phyloP scores from a whole-genome alignment of 2,329 filamentous ascomycete genomes.

The Coniochaeta sp. region DNA sequence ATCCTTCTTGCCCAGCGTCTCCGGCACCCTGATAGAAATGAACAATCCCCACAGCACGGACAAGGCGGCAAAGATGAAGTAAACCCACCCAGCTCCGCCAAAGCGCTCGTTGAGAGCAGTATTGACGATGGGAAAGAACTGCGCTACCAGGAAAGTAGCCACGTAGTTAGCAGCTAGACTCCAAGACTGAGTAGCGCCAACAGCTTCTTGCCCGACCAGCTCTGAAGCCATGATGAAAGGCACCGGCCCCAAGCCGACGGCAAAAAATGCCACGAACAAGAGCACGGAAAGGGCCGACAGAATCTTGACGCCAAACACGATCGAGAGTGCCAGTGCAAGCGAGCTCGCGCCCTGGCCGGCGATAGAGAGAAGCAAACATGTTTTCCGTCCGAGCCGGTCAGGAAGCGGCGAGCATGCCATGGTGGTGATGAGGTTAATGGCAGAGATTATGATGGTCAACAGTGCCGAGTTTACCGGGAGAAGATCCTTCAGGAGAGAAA shows the following conservation, averaged over 20 bases:
- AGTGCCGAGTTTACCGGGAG: slow-evolving; percentile 75
- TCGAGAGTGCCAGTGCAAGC: slow-evolving; percentile 70
- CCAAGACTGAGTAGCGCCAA: slow-evolving; percentile 86
- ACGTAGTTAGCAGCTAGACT: slow-evolving; percentile 81
- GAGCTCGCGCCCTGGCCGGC: slow-evolving; percentile 76
- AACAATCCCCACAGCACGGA: slow-evolving; percentile 64
- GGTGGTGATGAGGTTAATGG: slow-evolving; percentile 79
- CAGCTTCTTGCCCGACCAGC: slow-evolving; percentile 81
- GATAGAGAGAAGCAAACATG: slow-evolving; percentile 75
- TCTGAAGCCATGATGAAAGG: slow-evolving; percentile 93
- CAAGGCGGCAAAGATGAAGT: slow-evolving; percentile 80
- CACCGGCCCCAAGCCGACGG: slow-evolving; percentile 83
- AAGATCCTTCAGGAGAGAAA: slow-evolving; percentile 74
- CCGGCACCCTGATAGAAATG: slow-evolving; percentile 68
- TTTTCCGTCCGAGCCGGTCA: slow-evolving; percentile 82
- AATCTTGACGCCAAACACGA: slow-evolving; percentile 62
- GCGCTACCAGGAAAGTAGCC: slow-evolving; percentile 84
- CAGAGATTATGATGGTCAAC: slow-evolving; percentile 80
- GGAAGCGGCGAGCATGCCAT: slow-evolving; percentile 74
- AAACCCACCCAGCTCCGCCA: slow-evolving; percentile 72
- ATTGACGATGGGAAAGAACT: slow-evolving; percentile 90
- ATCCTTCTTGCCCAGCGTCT: slow-evolving; percentile 79
- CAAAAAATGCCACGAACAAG: slow-evolving; percentile 83
- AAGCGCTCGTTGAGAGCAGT: slow-evolving; percentile 55
- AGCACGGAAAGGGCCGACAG: slow-evolving; percentile 77